Evolutionary conservation across 2,329 filamentous ascomycete species (phyloP), one percentile per base, ranked within the genome.

Genomic region (Penicillium freii): DNA sequence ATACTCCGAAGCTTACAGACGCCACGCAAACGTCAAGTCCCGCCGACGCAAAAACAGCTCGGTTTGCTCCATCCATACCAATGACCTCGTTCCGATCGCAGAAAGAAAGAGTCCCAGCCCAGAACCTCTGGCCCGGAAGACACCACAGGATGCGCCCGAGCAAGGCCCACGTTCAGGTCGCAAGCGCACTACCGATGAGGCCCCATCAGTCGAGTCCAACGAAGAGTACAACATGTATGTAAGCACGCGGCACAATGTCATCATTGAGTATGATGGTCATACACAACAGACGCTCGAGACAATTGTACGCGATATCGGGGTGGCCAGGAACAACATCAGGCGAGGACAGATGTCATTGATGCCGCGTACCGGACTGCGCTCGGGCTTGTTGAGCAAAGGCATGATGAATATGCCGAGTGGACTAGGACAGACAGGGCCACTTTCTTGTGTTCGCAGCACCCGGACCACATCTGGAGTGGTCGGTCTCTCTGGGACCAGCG

Each of bases 191-290:
- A 64, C 69, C 13, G 71, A 74, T 42, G 67, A 73, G 23, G 65
- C 62, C 15, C 61, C 68, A 7, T 77, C 73, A 1, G 56, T 73
- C 33, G 64, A 69, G 11, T 74, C 73, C 2, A 63, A 56, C 8
- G 68, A 75, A 10, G 67, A 63, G 19, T 64, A 67, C 33, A 61
- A 67, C 29, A 61, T 66, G n/a, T 84, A 85, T 60, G 89, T 88
- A 71, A 86, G 89, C 54, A 86, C 86, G 4, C 84, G 88, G 63
- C 87, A 82, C 56, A 89, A 91, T 81, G 87, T 93, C 46, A 87
- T 94, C 40, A 89, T 97, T n/a, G 92, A 91, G 74, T 97, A 97
- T 71, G 92, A 97, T 71, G 90, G 89, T 64, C 87, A 91, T 60
- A 87, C 95, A 4, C 92, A 97, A 71, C 85, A 85, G 50, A 86